Evolutionary conservation across 1,284 basidiomycete species (phyloP), one percentile per base, ranked within the genome.

Genomic region (Trichosporon ovoides): DNA sequence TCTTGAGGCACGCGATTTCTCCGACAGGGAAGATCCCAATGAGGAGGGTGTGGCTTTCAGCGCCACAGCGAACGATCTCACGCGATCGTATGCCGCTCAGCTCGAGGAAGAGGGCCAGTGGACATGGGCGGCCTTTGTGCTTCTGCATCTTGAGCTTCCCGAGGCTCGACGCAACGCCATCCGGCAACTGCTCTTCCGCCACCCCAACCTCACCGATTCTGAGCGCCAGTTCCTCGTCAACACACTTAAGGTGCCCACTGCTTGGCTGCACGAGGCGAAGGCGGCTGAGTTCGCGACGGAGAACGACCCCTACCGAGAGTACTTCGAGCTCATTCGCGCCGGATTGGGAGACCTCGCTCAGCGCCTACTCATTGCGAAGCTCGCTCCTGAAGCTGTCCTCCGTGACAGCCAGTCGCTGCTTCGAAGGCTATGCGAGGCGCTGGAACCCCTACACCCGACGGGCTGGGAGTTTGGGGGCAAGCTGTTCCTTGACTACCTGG

Each of bases 361-460:
- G 72, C 83, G 85, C 38, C 80, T 96, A 20, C 89, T 89, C 1
- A 81, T 92, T 31, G 77, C 81, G 7, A 85, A 92, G 63, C 83
- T 98, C n/a, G 91, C 90, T 9, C 90, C 92, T 1, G 95, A 98
- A 67, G 90, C 88, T 0, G 81, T 97, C 55, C 81, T 97, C 46
- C 82, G 89, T 10, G 83, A 86, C 52, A 94, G 98, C 74, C 75
- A 86, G 9, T 82, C 81, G 2, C 78, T 95, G 9, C 78, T 98
- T n/a, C 80, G 80, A 35, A 81, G 81, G n/a, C 73, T 98, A 12
- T 89, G 98, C 66, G 79, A 79, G 48, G 81, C 82, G 2, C 86
- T 98, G 65, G 81, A 81, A 31, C 82, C 81, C 13, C 83, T 82
- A 36, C 75, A 81, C 14, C 83, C 92, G 2, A 83, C 83, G 31